Base-by-base conservation (phyloP, 192 early-diverging fungal genomes). In the Gaertneriomyces semiglobifer region DNA sequence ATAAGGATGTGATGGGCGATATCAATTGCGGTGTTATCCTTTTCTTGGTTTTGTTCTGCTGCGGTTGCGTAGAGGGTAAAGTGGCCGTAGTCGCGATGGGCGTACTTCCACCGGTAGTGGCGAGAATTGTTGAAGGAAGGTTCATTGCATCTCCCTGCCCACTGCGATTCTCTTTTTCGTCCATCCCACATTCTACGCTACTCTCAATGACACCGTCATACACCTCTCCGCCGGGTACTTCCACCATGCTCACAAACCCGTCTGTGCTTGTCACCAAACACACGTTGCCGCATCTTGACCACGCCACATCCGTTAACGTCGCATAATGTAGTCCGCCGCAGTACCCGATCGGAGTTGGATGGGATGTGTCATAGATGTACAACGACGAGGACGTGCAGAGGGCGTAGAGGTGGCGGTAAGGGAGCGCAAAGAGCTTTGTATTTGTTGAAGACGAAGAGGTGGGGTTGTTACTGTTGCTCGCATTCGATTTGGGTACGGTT, bases 301-400 rank as follows among this genome's bases (percentile, higher is more conserved):
- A 96, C 16, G 92, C 76, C 51, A 95, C 63, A 74, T 98, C 95
- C 7, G 93, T 93, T 44, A 96, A 78, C 2, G 92, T 86, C 12
- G 92, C 88, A 73, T 90, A 95, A 72, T 98, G 95, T 60, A 96
- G 76, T 38, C 91, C 89, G 14, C 84, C 76, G 55, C 94, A 66
- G 39, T 88, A 73, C 12, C 86, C 91, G 5, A 94, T 78, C 1
- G 95, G 89, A 12, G 77, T 73, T 4, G 70, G 63, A 58, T 85
- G 59, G 62, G 90, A 81, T 58, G 95, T 93, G 81, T 96, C 93
- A 74, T 96, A 96, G 4, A 98, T 79, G 16, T 86, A 79, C 12
- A 95, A 78, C 2, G 88, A 73, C 67, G 93, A 90, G 67, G 90
- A 90, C n/a, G 84, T 88, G 2, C 89, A 93, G 19, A 95, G 86